Base-by-base conservation (phyloP, 371 early-diverging fungal genomes). In the Rhizopus arrhizus region DNA sequence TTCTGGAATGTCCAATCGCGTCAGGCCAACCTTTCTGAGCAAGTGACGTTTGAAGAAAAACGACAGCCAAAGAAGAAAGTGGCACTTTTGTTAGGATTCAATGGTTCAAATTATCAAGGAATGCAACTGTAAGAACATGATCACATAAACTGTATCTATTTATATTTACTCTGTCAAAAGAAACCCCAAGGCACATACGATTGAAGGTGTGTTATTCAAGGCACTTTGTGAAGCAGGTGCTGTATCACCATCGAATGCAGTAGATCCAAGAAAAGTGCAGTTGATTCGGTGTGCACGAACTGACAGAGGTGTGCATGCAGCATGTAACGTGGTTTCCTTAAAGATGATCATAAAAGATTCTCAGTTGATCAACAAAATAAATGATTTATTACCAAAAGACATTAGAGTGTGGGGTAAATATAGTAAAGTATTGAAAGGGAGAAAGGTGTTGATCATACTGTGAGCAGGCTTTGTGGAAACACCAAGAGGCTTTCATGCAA, bases 291-390 rank as follows among this genome's bases (percentile, higher is more conserved):
- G 96, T 3, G 99, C 98, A 4, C 83, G 99, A 31, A 99, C 99
- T 0, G 99, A 99, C 73, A 99, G 99, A 78, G 99, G 99, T 11
- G 99, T 99, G 0, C 98, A 98, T 72, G 99, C 99, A 29, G 95
- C 94, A 31, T 95, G 98, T 34, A 95, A 98, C 59, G 89, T 99
- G 1, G 88, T 97, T 28, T 90, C 95, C 2, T 67, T 92, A 36
- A 99, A 99, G 79, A 86, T 97, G 88, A 85, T 91, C 55, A 73
- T 87, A 16, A 90, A 89, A 43, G 86, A 90, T 53, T 33, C 59
- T 32, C 77, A 85, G 15, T 76, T 94, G 28, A 79, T 96, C 11
- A 65, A 79, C n/a, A 87, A 85, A 66, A 75, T 95, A 69, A 97
- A 95, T 76, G 64, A 64, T 32, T 49, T 75, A 12, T 74, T 95